Conservation (phyloP, 1,139 yeast species). For the Meyerozyma guilliermondii region DNA sequence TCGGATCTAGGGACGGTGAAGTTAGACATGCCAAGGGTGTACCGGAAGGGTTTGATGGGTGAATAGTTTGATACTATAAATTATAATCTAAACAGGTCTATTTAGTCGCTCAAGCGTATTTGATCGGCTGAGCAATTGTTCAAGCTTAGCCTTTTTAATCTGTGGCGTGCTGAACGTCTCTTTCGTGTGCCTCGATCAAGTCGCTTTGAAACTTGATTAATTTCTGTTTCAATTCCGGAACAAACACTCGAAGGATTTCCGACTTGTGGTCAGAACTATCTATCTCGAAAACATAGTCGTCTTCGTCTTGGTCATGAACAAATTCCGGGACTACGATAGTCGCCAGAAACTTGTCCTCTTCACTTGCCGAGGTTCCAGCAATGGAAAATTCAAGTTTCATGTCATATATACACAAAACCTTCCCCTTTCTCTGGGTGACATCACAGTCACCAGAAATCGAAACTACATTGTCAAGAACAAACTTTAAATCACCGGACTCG, state of each 20-base stretch:
- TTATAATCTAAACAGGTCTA: constrained; percentile 1
- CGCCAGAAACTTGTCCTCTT: constrained; percentile 25
- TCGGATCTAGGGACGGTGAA: constrained; percentile 49
- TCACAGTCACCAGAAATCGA: constrained; percentile 69
- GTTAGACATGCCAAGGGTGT: constrained; percentile 75
- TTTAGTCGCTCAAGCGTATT: neutral
- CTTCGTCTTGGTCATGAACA: constrained; percentile 67
- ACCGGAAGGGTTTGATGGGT: constrained; percentile 67
- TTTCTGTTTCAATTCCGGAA: constrained; percentile 46
- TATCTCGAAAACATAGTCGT: constrained; percentile 55
- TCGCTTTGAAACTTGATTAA: constrained; percentile 58
- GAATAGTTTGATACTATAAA: constrained; percentile 1
- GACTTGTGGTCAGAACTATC: constrained; percentile 32
- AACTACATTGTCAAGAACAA: constrained; percentile 35
- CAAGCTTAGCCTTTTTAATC: constrained; percentile 3
- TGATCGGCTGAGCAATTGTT: too few relatives aligned
- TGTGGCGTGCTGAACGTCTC: constrained; percentile 51
- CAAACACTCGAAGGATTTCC: constrained; percentile 38
- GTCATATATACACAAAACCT: constrained; percentile 70
- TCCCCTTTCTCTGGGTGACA: constrained; percentile 78
- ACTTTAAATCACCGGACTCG: constrained; percentile 28
- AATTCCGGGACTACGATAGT: constrained; percentile 56
- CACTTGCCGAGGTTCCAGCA: constrained; percentile 23
- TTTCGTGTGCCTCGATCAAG: constrained; percentile 55
- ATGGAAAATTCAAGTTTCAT: constrained; percentile 48